phyloP scores from a whole-genome alignment of 495 filamentous ascomycete genomes.

The Trichoderma asperelloides region DNA sequence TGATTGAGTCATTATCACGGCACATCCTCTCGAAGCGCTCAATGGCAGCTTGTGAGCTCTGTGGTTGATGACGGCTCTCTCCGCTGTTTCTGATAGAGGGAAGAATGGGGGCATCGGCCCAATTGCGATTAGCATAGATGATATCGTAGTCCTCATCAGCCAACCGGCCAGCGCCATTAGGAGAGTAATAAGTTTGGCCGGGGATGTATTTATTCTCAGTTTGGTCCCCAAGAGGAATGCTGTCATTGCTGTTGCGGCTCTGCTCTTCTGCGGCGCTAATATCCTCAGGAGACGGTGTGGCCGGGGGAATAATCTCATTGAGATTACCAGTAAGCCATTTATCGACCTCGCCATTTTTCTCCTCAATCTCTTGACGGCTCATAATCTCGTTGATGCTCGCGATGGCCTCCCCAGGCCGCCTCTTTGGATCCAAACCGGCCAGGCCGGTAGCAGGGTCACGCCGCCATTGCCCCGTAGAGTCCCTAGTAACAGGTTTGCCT shows the following conservation, averaged over 20 bases:
- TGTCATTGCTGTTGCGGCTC: constrained; percentile 27
- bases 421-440: constrained; percentile 33
- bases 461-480: constrained; percentile 30
- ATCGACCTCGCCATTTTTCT: constrained; percentile 32
- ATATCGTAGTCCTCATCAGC: constrained; percentile 34
- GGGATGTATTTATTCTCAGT: constrained; percentile 33
- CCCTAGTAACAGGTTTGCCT: constrained; percentile 19
- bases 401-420: constrained; percentile 28
- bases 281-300: not conserved
- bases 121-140: constrained; percentile 36
- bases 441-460: constrained; percentile 27
- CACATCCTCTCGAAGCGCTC: constrained; percentile 34
- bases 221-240: constrained; percentile 25
- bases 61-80: constrained; percentile 32
- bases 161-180: constrained; percentile 29
- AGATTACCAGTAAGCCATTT: constrained; percentile 26
- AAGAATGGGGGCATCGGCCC: constrained; percentile 36
- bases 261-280: constrained; percentile 11
- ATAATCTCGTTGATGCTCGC: constrained; percentile 33
- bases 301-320: not conserved
- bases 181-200: constrained; percentile 38
- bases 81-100: constrained; percentile 28
- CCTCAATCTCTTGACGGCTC: constrained; percentile 22
- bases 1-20: constrained; percentile 41
- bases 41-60: constrained; percentile 45